Evolutionary conservation across 768 basidiomycete species (phyloP), one percentile per base, ranked within the genome.

Genomic region (Suillus americanus): DNA sequence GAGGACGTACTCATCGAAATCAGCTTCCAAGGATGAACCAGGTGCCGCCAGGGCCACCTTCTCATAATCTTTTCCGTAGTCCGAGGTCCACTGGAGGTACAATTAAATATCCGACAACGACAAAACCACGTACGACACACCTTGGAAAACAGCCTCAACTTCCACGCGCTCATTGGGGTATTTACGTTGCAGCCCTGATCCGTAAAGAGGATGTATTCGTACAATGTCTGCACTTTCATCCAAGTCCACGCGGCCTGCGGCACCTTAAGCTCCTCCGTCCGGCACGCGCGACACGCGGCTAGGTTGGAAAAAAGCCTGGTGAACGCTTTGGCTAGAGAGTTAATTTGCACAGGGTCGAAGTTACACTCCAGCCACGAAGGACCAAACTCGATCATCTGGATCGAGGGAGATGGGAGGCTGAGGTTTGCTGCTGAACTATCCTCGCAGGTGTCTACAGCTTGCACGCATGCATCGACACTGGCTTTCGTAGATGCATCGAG

Each of bases 331-430:
- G 57, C 57, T 41, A 59, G 12, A 20, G 18, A 41, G 18, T 3
- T 20, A 18, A 59, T 43, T 13, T 59, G 57, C 3, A 20, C 57
- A 20, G 57, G 38, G 23, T 43, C 28, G 10, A 59, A 59, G 57
- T 59, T 41, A 13, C 57, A 59, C 6, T 59, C 57, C 18, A 59
- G 18, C 57, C 57, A 59, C 18, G 57, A 59, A 41, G 57, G 57
- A 41, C 57, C 57, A 12, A 59, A 59, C 28, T 59, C 57, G 10
- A 59, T 4, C 57, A 59, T 59, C 18, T 30, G 38, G 18, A 59
- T 59, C 18, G 57, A 59, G 25, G 40, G 12, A 8, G 57, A 59
- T 20, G 28, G 28, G 40, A 59, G 40, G 25, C 18, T n/a, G 20
- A 4, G 10, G 5, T 3, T 30, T 38, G 18, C 1, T 59, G n/a